A percentile compares a stretch with the other conserved stretches of the same genome.
Conservation (phyloP, 2,329 filamentous ascomycete species). For the Diaporthe ampelina region DNA sequence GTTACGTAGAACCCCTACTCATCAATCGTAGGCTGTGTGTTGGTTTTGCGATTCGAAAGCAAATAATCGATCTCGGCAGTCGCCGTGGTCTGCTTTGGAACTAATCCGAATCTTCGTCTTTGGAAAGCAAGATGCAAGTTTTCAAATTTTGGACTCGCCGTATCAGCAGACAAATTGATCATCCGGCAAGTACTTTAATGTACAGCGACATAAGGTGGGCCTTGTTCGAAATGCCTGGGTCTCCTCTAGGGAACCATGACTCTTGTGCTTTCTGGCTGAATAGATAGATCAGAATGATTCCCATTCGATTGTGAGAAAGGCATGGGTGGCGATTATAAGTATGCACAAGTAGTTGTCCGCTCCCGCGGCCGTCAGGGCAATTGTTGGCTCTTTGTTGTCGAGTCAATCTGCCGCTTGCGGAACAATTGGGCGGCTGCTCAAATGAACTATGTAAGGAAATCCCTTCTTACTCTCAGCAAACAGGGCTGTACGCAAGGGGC, state of each 20-base stretch:
- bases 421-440: background rate
- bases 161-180: background rate
- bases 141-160: background rate
- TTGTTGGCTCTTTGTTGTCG: constrained; percentile 1
- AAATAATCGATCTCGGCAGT: too few relatives aligned
- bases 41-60: too few relatives aligned
- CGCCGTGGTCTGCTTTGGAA: too few relatives aligned
- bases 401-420: constrained; percentile 9
- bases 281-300: background rate
- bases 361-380: background rate
- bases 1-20: too few relatives aligned
- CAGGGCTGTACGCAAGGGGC: background rate
- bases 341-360: background rate
- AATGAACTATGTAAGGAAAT: background rate
- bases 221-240: background rate
- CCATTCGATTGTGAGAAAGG: background rate
- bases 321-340: background rate
- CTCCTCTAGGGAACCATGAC: background rate
- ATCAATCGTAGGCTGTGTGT: too few relatives aligned
- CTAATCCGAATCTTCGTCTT: too few relatives aligned
- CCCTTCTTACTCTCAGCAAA: background rate
- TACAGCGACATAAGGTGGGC: too few relatives aligned
- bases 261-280: background rate
- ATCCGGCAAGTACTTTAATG: background rate
- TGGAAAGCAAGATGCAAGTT: background rate